Evolutionary conservation across 2,329 filamentous ascomycete genomes (phyloP), one percentile per base, ranked within the genome.

Genomic region (Sordariomycetes sp.): DNA sequence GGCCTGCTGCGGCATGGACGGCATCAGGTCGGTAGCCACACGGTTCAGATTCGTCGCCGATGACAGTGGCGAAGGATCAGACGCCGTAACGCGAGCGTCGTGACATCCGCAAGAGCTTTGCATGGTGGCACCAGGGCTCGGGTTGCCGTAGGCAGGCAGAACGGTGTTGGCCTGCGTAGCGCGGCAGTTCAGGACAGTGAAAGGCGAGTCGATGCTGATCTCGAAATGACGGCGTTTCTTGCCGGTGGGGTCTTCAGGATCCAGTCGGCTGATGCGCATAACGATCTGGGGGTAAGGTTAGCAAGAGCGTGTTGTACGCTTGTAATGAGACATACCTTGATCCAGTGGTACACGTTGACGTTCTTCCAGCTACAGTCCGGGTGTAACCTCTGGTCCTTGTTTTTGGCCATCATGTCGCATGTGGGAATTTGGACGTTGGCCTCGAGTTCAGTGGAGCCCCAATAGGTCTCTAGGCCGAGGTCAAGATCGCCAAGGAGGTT

Each of bases 351-450:
- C 35, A 95, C 87, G 48, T 92, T 86, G 34, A 94, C 90, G 42
- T 93, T 93, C 50, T 86, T 83, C 68, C 90, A 94, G 37, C 86
- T 94, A 35, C 86, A 94, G 52, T 94, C 87, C 34, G 90, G 90
- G 53, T 94, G 82, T 39, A 95, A 61, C 39, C 76, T 72, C 24
- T 73, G 36, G 8, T 57, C 56, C 53, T 70, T 72, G 49, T 88
- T 80, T 47, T 80, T 82, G 16, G 82, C 76, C 81, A 93, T 88
- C 50, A 81, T 80, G 46, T 85, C 77, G 51, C 88, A 95, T 23
- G 85, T 94, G 9, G 88, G 88, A 32, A 95, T 70, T 59, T 94
- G 86, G 8, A 94, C 86, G 41, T 82, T 92, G 66, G 94, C 90
- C 53, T 95, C 88, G 64, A 94, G 87, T 59, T 95, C 88, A 0